phyloP scores from a whole-genome alignment of 495 filamentous ascomycete species.

The Recurvomyces mirabilis region DNA sequence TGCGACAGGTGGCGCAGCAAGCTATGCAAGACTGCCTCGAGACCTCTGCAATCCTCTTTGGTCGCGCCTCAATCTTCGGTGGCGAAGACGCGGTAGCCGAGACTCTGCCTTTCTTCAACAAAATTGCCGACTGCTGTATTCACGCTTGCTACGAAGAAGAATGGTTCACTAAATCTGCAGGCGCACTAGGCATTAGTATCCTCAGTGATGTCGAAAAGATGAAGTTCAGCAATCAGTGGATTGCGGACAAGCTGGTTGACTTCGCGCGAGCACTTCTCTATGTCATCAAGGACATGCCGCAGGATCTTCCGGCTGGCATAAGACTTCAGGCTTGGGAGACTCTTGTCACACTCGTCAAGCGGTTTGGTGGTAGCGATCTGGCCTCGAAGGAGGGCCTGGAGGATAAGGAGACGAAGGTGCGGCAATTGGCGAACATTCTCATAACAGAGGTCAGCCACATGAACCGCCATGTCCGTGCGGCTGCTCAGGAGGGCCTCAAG shows the following conservation, averaged over 20 bases:
- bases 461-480: slow-evolving; percentile 84
- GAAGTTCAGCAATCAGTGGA: slow-evolving; percentile 72
- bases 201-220: slow-evolving; percentile 69
- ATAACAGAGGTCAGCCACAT: slow-evolving; percentile 82
- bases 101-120: slow-evolving; percentile 67
- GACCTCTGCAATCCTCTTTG: slow-evolving; percentile 67
- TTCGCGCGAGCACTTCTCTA: slow-evolving; percentile 81
- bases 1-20: slow-evolving; percentile 74
- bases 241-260: slow-evolving; percentile 67
- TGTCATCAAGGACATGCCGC: slow-evolving; percentile 93
- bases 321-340: slow-evolving; percentile 70
- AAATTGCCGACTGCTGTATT: slow-evolving; percentile 69
- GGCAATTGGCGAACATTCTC: slow-evolving; percentile 67
- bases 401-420: slow-evolving; percentile 52
- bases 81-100: slow-evolving; percentile 48
- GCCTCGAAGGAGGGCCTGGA: slow-evolving; percentile 64
- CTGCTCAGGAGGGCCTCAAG: slow-evolving; percentile 68
- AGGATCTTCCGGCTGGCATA: slow-evolving; percentile 80
- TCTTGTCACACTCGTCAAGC: slow-evolving; percentile 56
- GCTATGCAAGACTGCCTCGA: slow-evolving; percentile 67
- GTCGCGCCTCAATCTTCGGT: too few species aligned
- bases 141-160: slow-evolving; percentile 94
- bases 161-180: slow-evolving; percentile 94
- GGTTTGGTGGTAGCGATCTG: slow-evolving; percentile 45
- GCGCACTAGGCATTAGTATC: slow-evolving; percentile 78